phyloP scores from a whole-genome alignment of 495 filamentous ascomycete genomes.

The Tuber umbilicatum region DNA sequence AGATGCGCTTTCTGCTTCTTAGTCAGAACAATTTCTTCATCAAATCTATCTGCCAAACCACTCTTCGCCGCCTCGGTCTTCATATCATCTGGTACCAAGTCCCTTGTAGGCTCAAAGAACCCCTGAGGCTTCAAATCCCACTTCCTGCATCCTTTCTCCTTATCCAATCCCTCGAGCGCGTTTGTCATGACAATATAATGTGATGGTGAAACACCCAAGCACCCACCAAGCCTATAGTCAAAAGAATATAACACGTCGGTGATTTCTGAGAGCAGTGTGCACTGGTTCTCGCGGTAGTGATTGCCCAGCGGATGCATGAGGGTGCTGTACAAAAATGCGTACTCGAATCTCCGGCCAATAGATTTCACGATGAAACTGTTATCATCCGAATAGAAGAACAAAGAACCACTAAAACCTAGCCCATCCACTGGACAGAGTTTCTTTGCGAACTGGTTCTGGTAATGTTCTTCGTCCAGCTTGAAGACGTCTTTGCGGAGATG shows the following conservation, averaged over 20 bases:
- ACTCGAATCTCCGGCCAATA: conserved; percentile 37
- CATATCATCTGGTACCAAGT: conserved; percentile 34
- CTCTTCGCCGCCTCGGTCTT: conserved; percentile 34
- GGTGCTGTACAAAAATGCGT: conserved; percentile 33
- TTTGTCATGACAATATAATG: conserved; percentile 41
- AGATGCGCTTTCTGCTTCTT: conserved; percentile 27
- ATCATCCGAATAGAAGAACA: conserved; percentile 38
- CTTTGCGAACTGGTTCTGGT: conserved; percentile 29
- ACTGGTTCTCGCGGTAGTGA: conserved; percentile 22
- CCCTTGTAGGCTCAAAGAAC: conserved; percentile 40
- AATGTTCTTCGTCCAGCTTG: conserved; percentile 27
- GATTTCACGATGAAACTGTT: conserved; percentile 35
- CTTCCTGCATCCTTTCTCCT: conserved; percentile 27
- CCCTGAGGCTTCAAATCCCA: conserved; percentile 39
- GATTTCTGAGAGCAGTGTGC: conserved; percentile 30
- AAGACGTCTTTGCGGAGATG: conserved; percentile 31
- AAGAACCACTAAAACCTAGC: conserved; percentile 33
- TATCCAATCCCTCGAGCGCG: conserved; percentile 31
- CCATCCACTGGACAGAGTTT: conserved; percentile 25
- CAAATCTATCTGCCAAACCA: conserved; percentile 38
- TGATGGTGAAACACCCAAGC: conserved; percentile 31
- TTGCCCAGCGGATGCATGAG: conserved; percentile 26
- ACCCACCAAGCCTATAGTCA: conserved; percentile 34
- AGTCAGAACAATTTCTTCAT: conserved; percentile 36
- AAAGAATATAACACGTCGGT: conserved; percentile 35